Evolutionary conservation across 2,329 filamentous ascomycete genomes (phyloP), one percentile per base, ranked within the genome.

Genomic region (Annulohypoxylon truncatum): DNA sequence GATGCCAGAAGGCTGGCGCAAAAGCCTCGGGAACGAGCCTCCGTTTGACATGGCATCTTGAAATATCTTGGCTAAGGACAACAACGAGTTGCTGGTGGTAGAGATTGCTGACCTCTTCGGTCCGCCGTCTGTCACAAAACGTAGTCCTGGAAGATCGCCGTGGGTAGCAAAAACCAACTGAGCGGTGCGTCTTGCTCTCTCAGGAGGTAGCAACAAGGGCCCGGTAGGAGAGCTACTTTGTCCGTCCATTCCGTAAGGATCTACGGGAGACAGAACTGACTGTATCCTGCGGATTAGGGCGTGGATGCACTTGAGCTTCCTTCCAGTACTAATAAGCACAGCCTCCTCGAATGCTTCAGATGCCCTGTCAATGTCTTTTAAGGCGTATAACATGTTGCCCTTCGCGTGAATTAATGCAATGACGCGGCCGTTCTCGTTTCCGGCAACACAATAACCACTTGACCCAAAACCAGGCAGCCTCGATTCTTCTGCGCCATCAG

Each of bases 11-110:
- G 89, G 86, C 60, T 89, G 88, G 63, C 87, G 86, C 20, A 87
- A 81, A 9, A 86, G 81, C 38, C 81, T 81, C 9, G 85, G 82
- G 20, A 84, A 83, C 8, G 84, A 79, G 18, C 86, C 86, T 15
- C 89, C 89, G 61, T 88, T 93, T 2, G 95, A 93, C 88, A 97
- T 95, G 28, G 92, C 90, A 80, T 99, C 96, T 78, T 99, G 96
- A 70, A 97, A 97, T 33, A 99, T 99, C 79, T 99, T 99, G 20
- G 96, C 96, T 40, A 99, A 82, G 0, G 96, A 99, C 1, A 99
- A 84, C 15, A 99, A 83, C 0, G 95, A 96, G 76, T 99, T 99
- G 78, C 96, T 98, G 0, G 94, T 97, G 0, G 94, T 98, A 10
- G 94, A 94, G 22, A 97, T 86, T 1, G 94, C 94, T 5, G 93